Evolutionary conservation across 176 grass and related monocot species (phyloP), one percentile per base, ranked within the genome.

Genomic region (Tuctoria greenei): DNA sequence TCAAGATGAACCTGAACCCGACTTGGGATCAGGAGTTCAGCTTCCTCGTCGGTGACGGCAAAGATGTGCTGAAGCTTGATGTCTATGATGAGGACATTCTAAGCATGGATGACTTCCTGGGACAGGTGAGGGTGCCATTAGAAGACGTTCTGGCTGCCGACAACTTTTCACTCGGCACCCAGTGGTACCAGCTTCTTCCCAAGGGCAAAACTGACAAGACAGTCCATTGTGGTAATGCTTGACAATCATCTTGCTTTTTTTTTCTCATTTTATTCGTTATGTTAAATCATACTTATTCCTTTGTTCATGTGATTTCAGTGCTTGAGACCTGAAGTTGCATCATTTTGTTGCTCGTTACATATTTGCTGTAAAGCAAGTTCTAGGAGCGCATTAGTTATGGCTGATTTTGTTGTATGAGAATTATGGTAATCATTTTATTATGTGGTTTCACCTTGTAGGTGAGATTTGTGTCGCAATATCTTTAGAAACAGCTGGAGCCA

Each of bases 1-100:
- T 98, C 49, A 91, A 92, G 82, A 91, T 87, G 95, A 88, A 84
- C 57, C 72, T 94, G 84, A 98, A 92, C 80, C 95, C 95, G 34
- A n/a, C 68, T 25, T 98, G 95, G 95, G 89, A 98, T 70, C 88
- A 98, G 79, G 90, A 98, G 58, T 94, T 94, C 78, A 89, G 76
- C 20, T 98, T 94, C 62, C 45, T 78, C 10, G 79, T 88, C 10
- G 92, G 79, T 20, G 86, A 98, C 69, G 56, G 79, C 44, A 85
- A 41, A 36, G 95, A 98, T 36, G 91, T 87, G 66, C 88, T 98
- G 65, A 85, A 78, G 38, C 4, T 98, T 7, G 57, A 81, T 55
- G 91, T 98, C 16, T 85, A 89, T 24, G 88, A 98, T 13, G 88
- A 94, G 68, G 95, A 98, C 78, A 81, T 78, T 52, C 79, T 89